Evolutionary conservation across 441 rosid genomes (phyloP).

Genomic region (Gossypium lobatum): DNA sequence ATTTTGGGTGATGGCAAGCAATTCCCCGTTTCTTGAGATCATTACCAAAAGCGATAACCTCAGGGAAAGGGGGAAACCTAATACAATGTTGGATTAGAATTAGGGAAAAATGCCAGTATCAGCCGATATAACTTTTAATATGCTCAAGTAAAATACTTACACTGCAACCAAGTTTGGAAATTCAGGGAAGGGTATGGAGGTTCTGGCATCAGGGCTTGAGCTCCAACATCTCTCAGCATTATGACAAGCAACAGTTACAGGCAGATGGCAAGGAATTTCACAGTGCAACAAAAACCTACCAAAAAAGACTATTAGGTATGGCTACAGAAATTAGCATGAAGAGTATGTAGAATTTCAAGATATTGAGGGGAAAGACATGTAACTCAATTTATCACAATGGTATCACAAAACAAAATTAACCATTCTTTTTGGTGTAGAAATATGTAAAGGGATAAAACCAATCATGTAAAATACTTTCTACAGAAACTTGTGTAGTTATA

Average conservation of each 20-base stretch:
- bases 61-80: constrained; percentile 88
- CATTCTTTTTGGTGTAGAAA: not conserved
- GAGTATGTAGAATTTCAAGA: not conserved
- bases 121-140: not conserved
- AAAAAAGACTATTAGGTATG: constrained; percentile 24
- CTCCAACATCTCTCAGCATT: constrained; percentile 79
- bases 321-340: constrained; percentile 1
- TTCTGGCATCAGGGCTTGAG: constrained; percentile 57
- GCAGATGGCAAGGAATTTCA: constrained; percentile 63
- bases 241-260: constrained; percentile 87
- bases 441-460: constrained; percentile 5
- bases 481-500: not conserved
- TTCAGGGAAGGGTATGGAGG: constrained; percentile 48
- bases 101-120: constrained; percentile 2
- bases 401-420: not conserved
- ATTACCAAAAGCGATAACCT: constrained; percentile 79
- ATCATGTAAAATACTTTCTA: constrained; percentile 3
- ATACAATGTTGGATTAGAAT: constrained; percentile 16
- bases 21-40: constrained; percentile 73
- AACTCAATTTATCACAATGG: not conserved
- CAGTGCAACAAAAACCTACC: constrained; percentile 73
- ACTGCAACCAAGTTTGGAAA: constrained; percentile 70
- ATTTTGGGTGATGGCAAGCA: constrained; percentile 95
- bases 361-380: not conserved
- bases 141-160: constrained; percentile 39